Conservation (phyloP, 2,329 filamentous ascomycete genomes). For the Epichloe sp. region DNA sequence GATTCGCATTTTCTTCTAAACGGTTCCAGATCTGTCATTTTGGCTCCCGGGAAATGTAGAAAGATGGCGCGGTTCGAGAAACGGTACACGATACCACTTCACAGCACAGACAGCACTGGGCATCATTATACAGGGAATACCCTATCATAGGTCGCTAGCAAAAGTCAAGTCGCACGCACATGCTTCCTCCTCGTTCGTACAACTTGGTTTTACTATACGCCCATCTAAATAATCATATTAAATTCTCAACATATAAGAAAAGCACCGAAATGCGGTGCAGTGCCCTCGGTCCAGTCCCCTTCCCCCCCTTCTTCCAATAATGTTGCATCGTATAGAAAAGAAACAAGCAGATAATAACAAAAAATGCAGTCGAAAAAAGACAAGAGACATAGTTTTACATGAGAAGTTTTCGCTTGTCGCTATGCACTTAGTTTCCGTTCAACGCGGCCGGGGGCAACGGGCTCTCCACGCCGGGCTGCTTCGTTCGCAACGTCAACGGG, state of each 20-base stretch:
- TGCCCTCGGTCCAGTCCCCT: too few relatives aligned
- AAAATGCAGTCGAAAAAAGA: not conserved
- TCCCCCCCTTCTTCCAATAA: not conserved
- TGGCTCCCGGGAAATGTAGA: too few relatives aligned
- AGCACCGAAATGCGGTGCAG: not conserved
- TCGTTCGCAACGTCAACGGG: conserved; percentile 42
- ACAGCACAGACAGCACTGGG: too few relatives aligned
- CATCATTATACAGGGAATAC: too few relatives aligned
- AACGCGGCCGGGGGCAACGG: conserved; percentile 8
- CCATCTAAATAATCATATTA: not conserved
- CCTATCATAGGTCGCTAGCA: too few relatives aligned
- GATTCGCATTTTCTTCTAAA: too few relatives aligned
- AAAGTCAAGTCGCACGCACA: too few relatives aligned
- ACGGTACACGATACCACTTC: too few relatives aligned
- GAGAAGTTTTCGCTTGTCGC: not conserved
- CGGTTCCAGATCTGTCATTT: too few relatives aligned
- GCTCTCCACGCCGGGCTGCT: conserved; percentile 28
- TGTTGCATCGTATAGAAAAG: not conserved
- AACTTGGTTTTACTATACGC: not conserved
- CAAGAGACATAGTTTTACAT: not conserved
- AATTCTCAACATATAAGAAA: not conserved
- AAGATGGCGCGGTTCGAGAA: too few relatives aligned
- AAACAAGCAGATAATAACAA: not conserved
- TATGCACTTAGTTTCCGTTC: conserved; percentile 10
- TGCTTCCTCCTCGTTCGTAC: too few relatives aligned